These are phyloP conservation scores for Fabrea salina DNA, from an alignment of 169 alveolate genomes.

Conservation along the genomic window DNA sequence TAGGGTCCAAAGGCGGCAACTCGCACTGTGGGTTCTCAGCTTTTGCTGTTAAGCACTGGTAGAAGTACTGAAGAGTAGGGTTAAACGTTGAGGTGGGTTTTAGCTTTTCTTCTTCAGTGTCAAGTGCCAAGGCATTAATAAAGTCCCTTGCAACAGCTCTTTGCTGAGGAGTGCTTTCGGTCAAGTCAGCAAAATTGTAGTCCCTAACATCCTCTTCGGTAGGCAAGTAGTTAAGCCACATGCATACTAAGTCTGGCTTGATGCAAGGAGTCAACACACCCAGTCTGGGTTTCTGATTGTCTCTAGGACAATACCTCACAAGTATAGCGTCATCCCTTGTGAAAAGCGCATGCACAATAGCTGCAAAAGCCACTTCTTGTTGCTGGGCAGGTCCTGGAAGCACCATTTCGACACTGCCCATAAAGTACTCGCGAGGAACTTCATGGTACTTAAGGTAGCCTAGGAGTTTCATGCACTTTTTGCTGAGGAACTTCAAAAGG, in stretches of 20 bases:
- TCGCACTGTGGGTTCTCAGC: slow-evolving; percentile 59
- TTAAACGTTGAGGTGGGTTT: slow-evolving; percentile 69
- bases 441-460: slow-evolving; percentile 67
- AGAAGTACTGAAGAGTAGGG: slow-evolving; percentile 79
- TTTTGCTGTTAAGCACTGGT: slow-evolving; percentile 68
- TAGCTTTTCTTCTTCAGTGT: slow-evolving; percentile 65
- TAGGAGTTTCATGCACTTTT: slow-evolving; percentile 66
- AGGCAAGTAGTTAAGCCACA: slow-evolving; percentile 73
- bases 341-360: slow-evolving; percentile 69
- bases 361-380: slow-evolving; percentile 66
- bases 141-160: slow-evolving; percentile 63
- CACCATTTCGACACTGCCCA: slow-evolving; percentile 75
- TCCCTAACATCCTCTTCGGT: slow-evolving; percentile 83
- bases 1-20: slow-evolving; percentile 70
- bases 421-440: slow-evolving; percentile 73
- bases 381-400: slow-evolving; percentile 52
- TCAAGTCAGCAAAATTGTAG: slow-evolving; percentile 73
- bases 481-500: slow-evolving; percentile 57
- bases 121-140: slow-evolving; percentile 69
- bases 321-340: slow-evolving; percentile 67
- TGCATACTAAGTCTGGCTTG: slow-evolving; percentile 60
- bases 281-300: slow-evolving; percentile 67
- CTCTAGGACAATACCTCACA: slow-evolving; percentile 68
- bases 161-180: slow-evolving; percentile 60
- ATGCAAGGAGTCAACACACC: slow-evolving; percentile 78